phyloP scores from a whole-genome alignment of 257 asterid genomes.

The Rehmannia glutinosa region DNA sequence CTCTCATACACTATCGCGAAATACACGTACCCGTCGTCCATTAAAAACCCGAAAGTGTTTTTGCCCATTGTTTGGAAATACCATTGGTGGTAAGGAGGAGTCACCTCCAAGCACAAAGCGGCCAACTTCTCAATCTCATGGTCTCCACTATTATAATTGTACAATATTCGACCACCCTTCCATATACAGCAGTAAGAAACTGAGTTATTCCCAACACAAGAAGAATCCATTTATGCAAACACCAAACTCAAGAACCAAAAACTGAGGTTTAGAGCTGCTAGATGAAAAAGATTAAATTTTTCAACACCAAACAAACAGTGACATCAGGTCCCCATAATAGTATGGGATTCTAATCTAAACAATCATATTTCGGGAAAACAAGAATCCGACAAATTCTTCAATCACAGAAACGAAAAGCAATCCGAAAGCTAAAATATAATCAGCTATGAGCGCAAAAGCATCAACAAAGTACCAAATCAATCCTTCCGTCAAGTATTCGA shows the following conservation, averaged over 20 bases:
- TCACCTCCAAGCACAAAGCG: constrained; percentile 53
- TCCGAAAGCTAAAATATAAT: neutral
- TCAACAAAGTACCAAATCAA: too few relatives aligned
- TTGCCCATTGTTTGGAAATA: constrained; percentile 53
- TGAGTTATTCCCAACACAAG: constrained; percentile 10
- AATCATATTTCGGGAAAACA: constrained; percentile 4
- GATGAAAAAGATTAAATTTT: too few relatives aligned
- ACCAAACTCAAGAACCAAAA: neutral
- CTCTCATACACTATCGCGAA: constrained; percentile 53
- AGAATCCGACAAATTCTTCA: too few relatives aligned
- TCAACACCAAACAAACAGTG: too few relatives aligned
- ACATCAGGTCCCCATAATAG: too few relatives aligned
- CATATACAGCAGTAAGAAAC: constrained; percentile 65
- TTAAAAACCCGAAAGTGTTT: constrained; percentile 54
- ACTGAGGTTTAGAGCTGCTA: too few relatives aligned
- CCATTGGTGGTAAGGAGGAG: constrained; percentile 72
- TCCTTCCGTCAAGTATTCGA: too few relatives aligned
- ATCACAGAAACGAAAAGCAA: constrained; percentile 4
- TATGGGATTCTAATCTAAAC: too few relatives aligned
- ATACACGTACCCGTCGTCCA: constrained; percentile 46
- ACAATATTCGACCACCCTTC: constrained; percentile 44
- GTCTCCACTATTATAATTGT: constrained; percentile 42
- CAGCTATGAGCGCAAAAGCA: constrained; percentile 6
- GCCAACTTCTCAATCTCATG: constrained; percentile 56
- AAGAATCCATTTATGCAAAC: constrained; percentile 26